Base-by-base conservation (phyloP, 371 early-diverging fungal genomes). In the Phascolomyces articulosus region DNA sequence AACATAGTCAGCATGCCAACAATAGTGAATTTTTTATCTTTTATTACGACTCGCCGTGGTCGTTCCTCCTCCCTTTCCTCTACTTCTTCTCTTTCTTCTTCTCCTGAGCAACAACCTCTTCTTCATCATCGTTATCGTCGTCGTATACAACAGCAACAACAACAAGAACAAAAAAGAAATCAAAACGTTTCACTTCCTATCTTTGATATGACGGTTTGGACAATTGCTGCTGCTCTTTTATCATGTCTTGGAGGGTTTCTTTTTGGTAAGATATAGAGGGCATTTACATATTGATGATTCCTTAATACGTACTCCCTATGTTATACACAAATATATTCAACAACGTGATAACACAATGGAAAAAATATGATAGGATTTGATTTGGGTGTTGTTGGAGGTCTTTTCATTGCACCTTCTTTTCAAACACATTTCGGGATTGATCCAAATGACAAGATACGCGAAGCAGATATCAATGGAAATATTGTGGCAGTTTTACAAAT, bases 361-460 rank as follows among this genome's bases (percentile, higher is more conserved):
- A n/a, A n/a, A n/a, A n/a, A n/a, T 11, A 55, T 20, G 40, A 18
- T 51, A 74, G 74, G 75, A 6, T 74, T 69, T 28, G 75, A 74
- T 26, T 49, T 72, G 47, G 75, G 75, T 23, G 75, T 74, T 1
- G 72, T 74, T 1, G 75, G 72, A n/a, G 70, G 70, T 16, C 61
- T 74, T 16, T 44, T 74, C 4, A 69, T 74, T 13, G 69, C 72
- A 7, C 69, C 75, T n/a, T 71, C 75, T 2, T 77, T 77, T 40
- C 74, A 74, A 60, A 51, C 64, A 2, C 68, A 77, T 38, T 77
- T 77, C 60, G 68, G 62, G 20, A 77, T 77, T 21, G 74, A 74
- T 27, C 71, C 77, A 28, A 71, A 62, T 40, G 67, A 77, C 24
- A 74, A 66, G 26, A 53, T 64, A 21, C 55, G 55, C 27, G 72